Percentiles rank a stretch among this genome's conserved stretches.
phyloP scores from a whole-genome alignment of 139 green algal species.

The Tetraselmis chui region DNA sequence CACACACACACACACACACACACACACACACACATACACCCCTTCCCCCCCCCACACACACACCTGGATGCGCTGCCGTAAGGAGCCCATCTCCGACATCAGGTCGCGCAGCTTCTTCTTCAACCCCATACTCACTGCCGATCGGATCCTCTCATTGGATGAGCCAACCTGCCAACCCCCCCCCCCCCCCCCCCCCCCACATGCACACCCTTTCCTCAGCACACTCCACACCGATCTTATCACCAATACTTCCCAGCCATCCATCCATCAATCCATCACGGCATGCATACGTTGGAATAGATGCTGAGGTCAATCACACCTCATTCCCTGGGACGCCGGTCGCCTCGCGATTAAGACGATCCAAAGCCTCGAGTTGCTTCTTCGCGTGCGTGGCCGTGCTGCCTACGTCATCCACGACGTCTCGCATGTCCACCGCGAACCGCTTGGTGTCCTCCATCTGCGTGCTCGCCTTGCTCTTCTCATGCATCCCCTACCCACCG shows the following conservation, averaged over 20 bases:
- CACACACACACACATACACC: no score
- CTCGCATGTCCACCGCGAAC: slow-evolving; percentile 47
- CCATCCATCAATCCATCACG: no score
- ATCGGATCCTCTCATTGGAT: slow-evolving; percentile 80
- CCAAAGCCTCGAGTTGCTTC: slow-evolving; percentile 67
- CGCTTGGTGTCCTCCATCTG: slow-evolving; percentile 71
- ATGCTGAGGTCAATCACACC: no score
- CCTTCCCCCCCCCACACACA: no score
- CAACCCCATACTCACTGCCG: slow-evolving; percentile 83
- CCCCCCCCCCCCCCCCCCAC: no score
- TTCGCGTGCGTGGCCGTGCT: slow-evolving; percentile 69
- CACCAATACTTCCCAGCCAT: neutral
- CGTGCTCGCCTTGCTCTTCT: slow-evolving; percentile 73
- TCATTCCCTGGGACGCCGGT: slow-evolving; percentile 26
- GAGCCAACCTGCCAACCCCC: slow-evolving; percentile 51
- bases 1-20: no score
- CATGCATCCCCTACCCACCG: slow-evolving; percentile 38
- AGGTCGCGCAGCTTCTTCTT: slow-evolving; percentile 93
- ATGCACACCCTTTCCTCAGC: slow-evolving; percentile 34
- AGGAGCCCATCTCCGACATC: slow-evolving; percentile 88
- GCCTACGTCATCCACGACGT: slow-evolving; percentile 64
- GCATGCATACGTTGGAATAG: neutral
- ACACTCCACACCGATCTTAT: neutral
- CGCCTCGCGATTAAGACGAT: slow-evolving; percentile 70
- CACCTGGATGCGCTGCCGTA: slow-evolving; percentile 48